Percentiles rank a stretch among this genome's conserved stretches.
These are phyloP conservation scores for Pneumocystis carinii DNA, from an alignment of 1,139 yeast species.

Conservation along the genomic window DNA sequence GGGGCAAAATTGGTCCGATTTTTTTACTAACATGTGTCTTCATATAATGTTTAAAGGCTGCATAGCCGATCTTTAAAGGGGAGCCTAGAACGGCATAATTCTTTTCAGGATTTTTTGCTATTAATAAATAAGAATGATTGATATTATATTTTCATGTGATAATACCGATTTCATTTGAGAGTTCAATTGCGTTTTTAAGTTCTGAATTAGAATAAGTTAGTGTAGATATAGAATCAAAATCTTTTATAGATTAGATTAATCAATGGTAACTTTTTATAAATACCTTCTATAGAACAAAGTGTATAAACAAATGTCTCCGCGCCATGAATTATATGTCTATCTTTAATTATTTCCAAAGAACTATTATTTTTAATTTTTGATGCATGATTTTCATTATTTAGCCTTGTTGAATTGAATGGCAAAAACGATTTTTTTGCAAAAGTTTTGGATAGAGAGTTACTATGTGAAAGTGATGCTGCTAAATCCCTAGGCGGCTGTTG, in stretches of 20 bases:
- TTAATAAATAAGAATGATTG: background rate
- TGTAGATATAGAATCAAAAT: background rate
- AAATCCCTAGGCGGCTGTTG: background rate
- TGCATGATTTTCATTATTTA: background rate
- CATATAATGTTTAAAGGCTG: constrained; percentile 5
- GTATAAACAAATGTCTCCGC: constrained; percentile 2
- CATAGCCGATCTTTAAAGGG: constrained; percentile 8
- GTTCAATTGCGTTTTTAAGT: constrained; percentile 3
- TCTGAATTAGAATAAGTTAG: constrained; percentile 3
- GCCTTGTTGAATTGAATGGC: background rate
- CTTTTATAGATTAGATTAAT: constrained; percentile 1
- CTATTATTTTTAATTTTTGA: background rate
- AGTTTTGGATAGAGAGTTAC: background rate
- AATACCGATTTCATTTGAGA: constrained; percentile 5
- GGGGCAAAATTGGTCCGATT: background rate
- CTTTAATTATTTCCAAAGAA: background rate
- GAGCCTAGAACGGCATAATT: constrained; percentile 9
- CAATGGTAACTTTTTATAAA: constrained; percentile 1
- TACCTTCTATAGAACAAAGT: constrained; percentile 3
- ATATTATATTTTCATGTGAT: background rate
- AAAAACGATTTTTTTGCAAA: background rate
- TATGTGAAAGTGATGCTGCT: background rate
- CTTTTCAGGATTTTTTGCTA: constrained; percentile 8
- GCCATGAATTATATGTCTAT: background rate
- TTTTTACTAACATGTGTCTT: constrained; percentile 2